Evolutionary conservation across 495 filamentous ascomycete genomes (phyloP), one percentile per base, ranked within the genome.

Genomic region (Penicillium paxilli): DNA sequence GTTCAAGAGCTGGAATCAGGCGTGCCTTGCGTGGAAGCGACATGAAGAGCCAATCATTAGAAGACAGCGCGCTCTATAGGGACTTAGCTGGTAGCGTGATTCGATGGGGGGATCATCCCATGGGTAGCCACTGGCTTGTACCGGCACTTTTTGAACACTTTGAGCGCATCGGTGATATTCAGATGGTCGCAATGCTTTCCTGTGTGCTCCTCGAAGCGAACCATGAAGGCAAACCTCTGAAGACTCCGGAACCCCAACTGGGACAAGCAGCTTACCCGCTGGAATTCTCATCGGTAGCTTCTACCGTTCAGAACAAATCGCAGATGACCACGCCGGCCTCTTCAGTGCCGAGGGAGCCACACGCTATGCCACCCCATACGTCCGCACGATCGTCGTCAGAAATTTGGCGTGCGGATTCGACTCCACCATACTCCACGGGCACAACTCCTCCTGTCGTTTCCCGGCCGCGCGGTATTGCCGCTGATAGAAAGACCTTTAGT

Each of bases 141-240:
- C 74, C 70, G 23, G 70, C 65, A 11, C 64, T 74, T 14, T 91
- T 96, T 60, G 79, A 82, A 12, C 82, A 96, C 65, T 96, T 89
- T 56, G 91, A 96, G 64, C 80, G 74, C 32, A 75, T 86, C 24
- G 90, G 85, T 2, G 91, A 97, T 64, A 73, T 93, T 3, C 92
- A 97, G 67, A 96, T 96, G 92, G 77, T 96, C 16, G 93, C 91
- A 28, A 96, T 96, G 92, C 80, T 97, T 11, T 87, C 92, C 1
- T 96, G 92, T 64, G 85, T 96, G 40, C 87, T 97, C 50, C 84
- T 84, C 45, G 89, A 95, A 52, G 78, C 84, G 11, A 71, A 67
- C 47, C 52, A 56, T 6, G 70, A 69, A 32, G 58, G 49, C 10
- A 47, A 38, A 7, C 50, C 59, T 55, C 60, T 60, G 44, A 55